Evolutionary conservation across 2,329 filamentous ascomycete species (phyloP).

Genomic region (Colletotrichum echinochloae): DNA sequence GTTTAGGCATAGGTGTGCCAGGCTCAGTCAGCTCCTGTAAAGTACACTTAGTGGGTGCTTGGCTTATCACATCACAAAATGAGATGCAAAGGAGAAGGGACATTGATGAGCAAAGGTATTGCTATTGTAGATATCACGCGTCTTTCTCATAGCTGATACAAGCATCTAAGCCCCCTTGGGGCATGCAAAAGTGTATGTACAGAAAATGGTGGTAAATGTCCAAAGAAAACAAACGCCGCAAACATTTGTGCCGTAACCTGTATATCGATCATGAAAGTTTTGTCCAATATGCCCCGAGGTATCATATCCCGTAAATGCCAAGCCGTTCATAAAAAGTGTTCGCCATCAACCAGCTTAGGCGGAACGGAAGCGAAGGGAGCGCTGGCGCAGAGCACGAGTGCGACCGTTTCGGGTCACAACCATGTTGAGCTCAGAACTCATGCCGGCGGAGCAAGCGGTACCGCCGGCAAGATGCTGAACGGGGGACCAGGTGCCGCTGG

Average conservation of each 20-base stretch:
- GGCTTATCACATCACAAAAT: background rate
- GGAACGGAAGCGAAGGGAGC: slow-evolving; percentile 37
- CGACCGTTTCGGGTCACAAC: slow-evolving; percentile 42
- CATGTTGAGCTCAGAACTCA: slow-evolving; percentile 55
- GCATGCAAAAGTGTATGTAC: slow-evolving; percentile 27
- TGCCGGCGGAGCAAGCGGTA: slow-evolving; percentile 58
- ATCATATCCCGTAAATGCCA: slow-evolving; percentile 39
- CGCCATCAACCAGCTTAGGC: slow-evolving; percentile 40
- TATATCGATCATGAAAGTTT: slow-evolving; percentile 17
- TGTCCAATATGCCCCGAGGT: slow-evolving; percentile 25
- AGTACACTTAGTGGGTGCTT: background rate
- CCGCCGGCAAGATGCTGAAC: slow-evolving; percentile 58
- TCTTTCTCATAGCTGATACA: background rate
- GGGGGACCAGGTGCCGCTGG: slow-evolving; percentile 62
- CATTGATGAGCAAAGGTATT: background rate
- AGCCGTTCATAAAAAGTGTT: slow-evolving; percentile 25
- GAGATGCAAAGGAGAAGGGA: background rate
- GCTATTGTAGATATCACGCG: background rate
- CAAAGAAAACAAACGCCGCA: slow-evolving; percentile 26
- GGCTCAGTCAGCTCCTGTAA: background rate
- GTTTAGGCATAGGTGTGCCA: background rate
- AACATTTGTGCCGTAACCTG: slow-evolving; percentile 2
- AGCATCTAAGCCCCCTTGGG: too few relatives aligned
- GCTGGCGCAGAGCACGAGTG: slow-evolving; percentile 47
- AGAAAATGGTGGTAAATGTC: slow-evolving; percentile 29